phyloP scores from a whole-genome alignment of 2,329 filamentous ascomycete species.

The Anthostomella pinea region DNA sequence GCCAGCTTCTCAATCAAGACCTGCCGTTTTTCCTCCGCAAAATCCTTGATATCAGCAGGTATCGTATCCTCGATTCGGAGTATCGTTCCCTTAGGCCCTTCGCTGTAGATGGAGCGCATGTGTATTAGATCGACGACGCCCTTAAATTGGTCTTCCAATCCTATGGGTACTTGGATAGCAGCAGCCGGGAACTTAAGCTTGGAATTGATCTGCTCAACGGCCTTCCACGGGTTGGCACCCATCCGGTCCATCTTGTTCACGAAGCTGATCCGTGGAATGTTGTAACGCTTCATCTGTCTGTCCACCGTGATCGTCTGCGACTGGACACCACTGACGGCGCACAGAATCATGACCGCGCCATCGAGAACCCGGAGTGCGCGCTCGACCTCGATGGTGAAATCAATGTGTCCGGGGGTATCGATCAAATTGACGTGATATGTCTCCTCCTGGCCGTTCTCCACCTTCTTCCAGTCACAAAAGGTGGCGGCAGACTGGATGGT shows the following conservation, averaged over 20 bases:
- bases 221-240: slow-evolving; percentile 97
- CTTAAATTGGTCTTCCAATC: slow-evolving; percentile 84
- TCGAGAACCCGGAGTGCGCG: slow-evolving; percentile 91
- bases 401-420: slow-evolving; percentile 96
- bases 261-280: slow-evolving; percentile 91
- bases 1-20: slow-evolving; percentile 91
- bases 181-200: slow-evolving; percentile 93
- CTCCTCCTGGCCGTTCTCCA: slow-evolving; percentile 77
- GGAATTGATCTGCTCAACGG: slow-evolving; percentile 93
- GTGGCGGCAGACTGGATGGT: slow-evolving; percentile 98
- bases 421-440: slow-evolving; percentile 98
- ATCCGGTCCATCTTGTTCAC: slow-evolving; percentile 99
- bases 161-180: slow-evolving; percentile 92
- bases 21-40: slow-evolving; percentile 78
- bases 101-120: slow-evolving; percentile 92
- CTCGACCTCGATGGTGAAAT: slow-evolving; percentile 99
- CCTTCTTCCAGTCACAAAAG: slow-evolving; percentile 95
- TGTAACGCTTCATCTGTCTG: slow-evolving; percentile 97
- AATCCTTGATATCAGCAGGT: slow-evolving; percentile 71
- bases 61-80: slow-evolving; percentile 77
- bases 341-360: slow-evolving; percentile 97
- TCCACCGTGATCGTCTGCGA: slow-evolving; percentile 98
- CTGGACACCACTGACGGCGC: slow-evolving; percentile 94
- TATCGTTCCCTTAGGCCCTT: slow-evolving; percentile 76
- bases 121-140: slow-evolving; percentile 90